These are phyloP conservation scores for Diutina pseudorugosa DNA, from an alignment of 1,139 yeast species.

Conservation along the genomic window DNA sequence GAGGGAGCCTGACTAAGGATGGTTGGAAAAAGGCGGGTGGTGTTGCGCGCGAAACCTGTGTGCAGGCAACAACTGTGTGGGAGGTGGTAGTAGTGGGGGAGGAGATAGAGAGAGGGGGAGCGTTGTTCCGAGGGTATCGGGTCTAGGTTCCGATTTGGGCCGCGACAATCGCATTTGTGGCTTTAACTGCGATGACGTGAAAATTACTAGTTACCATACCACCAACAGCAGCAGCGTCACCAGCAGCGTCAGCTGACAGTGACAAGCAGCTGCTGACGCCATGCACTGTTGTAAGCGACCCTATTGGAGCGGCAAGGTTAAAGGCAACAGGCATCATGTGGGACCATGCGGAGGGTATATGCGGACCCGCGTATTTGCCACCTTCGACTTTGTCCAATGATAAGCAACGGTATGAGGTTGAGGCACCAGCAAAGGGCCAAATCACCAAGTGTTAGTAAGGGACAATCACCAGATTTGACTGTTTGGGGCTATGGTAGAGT, in stretches of 20 bases:
- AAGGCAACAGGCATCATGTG: too few relatives aligned
- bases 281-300: background rate
- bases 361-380: background rate
- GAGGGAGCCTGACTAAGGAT: background rate
- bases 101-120: background rate
- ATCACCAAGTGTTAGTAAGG: too few relatives aligned
- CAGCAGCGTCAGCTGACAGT: too few relatives aligned
- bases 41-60: background rate
- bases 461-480: too few relatives aligned
- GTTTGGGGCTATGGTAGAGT: too few relatives aligned
- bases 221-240: too few relatives aligned
- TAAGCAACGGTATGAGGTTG: background rate
- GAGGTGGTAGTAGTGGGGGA: background rate
- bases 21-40: background rate
- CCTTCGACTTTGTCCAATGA: background rate
- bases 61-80: background rate
- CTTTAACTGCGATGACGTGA: too few relatives aligned
- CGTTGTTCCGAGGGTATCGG: background rate
- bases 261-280: too few relatives aligned
- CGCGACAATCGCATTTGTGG: background rate
- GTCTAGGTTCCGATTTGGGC: background rate
- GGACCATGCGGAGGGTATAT: background rate
- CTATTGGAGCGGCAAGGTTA: too few relatives aligned
- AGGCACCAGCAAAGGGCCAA: too few relatives aligned
- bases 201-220: too few relatives aligned